Conservation (phyloP, 1,284 basidiomycete species). For the Boletus holoroseus region DNA sequence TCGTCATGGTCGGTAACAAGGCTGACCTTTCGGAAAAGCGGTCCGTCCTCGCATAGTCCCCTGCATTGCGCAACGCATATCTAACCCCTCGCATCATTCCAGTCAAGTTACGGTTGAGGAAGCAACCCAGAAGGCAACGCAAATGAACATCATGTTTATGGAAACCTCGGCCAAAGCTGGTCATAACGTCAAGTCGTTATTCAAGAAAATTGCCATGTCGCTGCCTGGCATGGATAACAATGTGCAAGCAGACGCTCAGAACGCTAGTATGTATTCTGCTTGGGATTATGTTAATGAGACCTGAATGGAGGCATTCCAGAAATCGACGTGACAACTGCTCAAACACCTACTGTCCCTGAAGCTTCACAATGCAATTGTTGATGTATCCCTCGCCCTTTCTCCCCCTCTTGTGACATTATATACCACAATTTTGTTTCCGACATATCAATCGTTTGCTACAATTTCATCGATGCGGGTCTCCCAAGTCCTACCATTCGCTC, state of each 20-base stretch:
- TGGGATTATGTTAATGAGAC: neutral
- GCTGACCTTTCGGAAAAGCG: slow-evolving; percentile 93
- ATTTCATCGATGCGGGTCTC: slow-evolving; percentile 7
- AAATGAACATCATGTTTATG: slow-evolving; percentile 97
- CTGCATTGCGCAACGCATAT: slow-evolving; percentile 3
- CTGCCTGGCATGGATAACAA: slow-evolving; percentile 94
- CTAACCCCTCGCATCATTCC: slow-evolving; percentile 11
- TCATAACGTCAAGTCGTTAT: slow-evolving; percentile 97
- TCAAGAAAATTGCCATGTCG: slow-evolving; percentile 99
- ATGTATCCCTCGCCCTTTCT: slow-evolving; percentile 15
- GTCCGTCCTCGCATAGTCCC: slow-evolving; percentile 39
- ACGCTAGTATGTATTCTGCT: slow-evolving; percentile 54
- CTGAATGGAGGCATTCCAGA: slow-evolving; percentile 41
- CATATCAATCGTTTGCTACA: slow-evolving; percentile 15
- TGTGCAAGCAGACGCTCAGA: slow-evolving; percentile 59
- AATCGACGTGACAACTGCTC: slow-evolving; percentile 74
- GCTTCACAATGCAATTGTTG: slow-evolving; percentile 74
- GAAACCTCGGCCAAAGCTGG: slow-evolving; percentile 99
- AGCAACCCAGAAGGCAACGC: slow-evolving; percentile 88
- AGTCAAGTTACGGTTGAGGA: slow-evolving; percentile 99
- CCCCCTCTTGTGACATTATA: slow-evolving; percentile 23
- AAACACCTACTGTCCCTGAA: slow-evolving; percentile 62
- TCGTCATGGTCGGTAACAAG: slow-evolving; percentile 98
- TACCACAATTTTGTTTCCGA: slow-evolving; percentile 27
- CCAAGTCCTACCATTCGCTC: slow-evolving; percentile 8